Conservation (phyloP, 495 filamentous ascomycete genomes). For the Trichocladium uniseriatum region DNA sequence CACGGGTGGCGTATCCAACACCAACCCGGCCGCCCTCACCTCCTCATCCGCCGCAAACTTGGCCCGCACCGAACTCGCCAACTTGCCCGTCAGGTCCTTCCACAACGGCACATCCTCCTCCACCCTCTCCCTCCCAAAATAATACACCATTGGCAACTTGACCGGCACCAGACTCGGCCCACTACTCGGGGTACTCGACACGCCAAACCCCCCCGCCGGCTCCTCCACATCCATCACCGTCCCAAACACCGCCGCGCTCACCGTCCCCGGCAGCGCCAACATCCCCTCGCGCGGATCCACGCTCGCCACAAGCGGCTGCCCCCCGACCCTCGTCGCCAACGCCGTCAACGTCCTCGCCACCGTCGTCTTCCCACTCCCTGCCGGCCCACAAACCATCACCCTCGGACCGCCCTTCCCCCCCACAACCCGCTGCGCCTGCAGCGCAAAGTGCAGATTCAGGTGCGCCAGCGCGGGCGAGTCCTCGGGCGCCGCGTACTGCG, state of each 20-base stretch:
- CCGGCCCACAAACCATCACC: conserved; percentile 75
- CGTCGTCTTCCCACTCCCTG: conserved; percentile 76
- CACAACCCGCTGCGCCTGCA: conserved; percentile 56
- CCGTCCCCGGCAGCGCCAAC: conserved; percentile 72
- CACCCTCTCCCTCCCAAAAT: conserved; percentile 65
- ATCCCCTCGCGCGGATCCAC: conserved; percentile 79
- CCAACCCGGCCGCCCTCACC: conserved; percentile 60
- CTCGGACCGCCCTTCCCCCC: conserved; percentile 54
- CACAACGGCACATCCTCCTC: conserved; percentile 67
- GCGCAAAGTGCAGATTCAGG: conserved; percentile 77
- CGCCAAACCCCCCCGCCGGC: conserved; percentile 73
- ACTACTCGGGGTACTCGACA: conserved; percentile 76
- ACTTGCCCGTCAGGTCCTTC: conserved; percentile 60
- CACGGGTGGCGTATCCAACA: conserved; percentile 77
- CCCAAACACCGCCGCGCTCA: conserved; percentile 75
- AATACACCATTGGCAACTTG: conserved; percentile 88
- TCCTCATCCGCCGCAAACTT: conserved; percentile 70
- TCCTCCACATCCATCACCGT: conserved; percentile 68
- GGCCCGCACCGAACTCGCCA: conserved; percentile 70
- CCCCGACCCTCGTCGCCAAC: conserved; percentile 67
- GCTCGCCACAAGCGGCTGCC: conserved; percentile 77
- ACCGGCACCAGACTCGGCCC: conserved; percentile 81
- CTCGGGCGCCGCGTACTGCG: conserved; percentile 61
- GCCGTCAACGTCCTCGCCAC: conserved; percentile 70
- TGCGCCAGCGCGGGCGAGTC: conserved; percentile 79